Conservation (phyloP, 768 basidiomycete genomes). For the Serendipita vermifera region DNA sequence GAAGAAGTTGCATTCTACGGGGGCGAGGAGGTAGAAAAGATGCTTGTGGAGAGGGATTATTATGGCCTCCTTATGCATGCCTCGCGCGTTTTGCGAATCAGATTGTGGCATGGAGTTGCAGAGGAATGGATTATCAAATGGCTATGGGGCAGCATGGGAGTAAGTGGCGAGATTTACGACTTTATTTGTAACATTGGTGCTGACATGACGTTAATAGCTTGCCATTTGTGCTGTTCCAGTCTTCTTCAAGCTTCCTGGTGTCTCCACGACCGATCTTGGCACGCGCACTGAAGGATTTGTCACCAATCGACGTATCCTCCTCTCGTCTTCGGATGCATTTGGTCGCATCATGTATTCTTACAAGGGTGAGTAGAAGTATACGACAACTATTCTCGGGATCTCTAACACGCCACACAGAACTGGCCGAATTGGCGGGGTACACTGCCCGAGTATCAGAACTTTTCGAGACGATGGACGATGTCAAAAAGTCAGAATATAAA, state of each 20-base stretch:
- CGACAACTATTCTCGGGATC: not conserved
- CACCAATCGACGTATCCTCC: slow-evolving; percentile 79
- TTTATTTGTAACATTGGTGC: not conserved
- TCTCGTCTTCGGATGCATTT: slow-evolving; percentile 91
- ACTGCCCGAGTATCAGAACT: slow-evolving; percentile 81
- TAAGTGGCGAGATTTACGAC: slow-evolving; percentile 29
- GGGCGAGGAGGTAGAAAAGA: slow-evolving; percentile 82
- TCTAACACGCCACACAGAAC: slow-evolving; percentile 33
- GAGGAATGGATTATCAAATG: slow-evolving; percentile 90
- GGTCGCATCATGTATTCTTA: slow-evolving; percentile 96
- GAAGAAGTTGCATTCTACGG: slow-evolving; percentile 84
- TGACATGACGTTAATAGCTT: slow-evolving; percentile 31
- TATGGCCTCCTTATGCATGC: slow-evolving; percentile 75
- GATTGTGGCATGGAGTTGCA: slow-evolving; percentile 82
- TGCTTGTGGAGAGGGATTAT: slow-evolving; percentile 81
- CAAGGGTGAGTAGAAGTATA: slow-evolving; percentile 33
- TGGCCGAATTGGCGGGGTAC: slow-evolving; percentile 91
- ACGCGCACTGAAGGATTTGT: slow-evolving; percentile 90
- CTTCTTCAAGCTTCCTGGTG: slow-evolving; percentile 76
- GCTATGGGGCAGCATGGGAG: slow-evolving; percentile 89
- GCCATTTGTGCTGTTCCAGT: slow-evolving; percentile 87
- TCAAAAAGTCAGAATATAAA: slow-evolving; percentile 70
- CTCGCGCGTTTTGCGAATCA: slow-evolving; percentile 58
- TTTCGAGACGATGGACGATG: slow-evolving; percentile 82
- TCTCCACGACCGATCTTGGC: slow-evolving; percentile 55